Base-by-base conservation (phyloP, 1,139 yeast species). In the Debaryomyces singareniensis region DNA sequence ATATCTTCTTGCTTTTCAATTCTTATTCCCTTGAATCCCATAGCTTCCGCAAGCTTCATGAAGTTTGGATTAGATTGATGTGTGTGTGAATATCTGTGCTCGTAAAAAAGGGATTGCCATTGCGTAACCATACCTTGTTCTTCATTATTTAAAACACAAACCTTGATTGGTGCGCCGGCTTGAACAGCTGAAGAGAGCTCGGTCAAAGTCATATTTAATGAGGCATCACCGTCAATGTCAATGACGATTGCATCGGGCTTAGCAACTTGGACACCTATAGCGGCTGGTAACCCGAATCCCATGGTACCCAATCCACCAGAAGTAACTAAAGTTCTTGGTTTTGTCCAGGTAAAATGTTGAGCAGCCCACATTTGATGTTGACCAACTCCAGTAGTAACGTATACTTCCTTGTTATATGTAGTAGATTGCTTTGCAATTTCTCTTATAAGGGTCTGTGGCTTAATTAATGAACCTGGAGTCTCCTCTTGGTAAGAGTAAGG, bases 311-410 rank as follows among this genome's bases (percentile, higher is more conserved):
- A 74, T 48, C 98, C 98, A 64, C 98, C 98, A 32, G 96, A 86
- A 15, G 97, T 87, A 55, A 91, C 83, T 71, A 91, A 81, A 33
- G 94, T 73, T 60, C 97, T 76, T 45, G 97, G 96, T 42, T 75
- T 65, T 37, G 78, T 81, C 94, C 96, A 89, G 33, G 87, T 77
- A 75, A 82, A 87, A 59, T 87, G 89, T 65, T 91, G 98, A 26
- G 98, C 98, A 26, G 97, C 93, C 97, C 98, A 91, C 98, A 91
- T 91, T 68, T 91, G 98, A 71, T 91, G 98, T 70, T 91, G 98
- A 37, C 98, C 98, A 35, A 91, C 97, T 69, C 98, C 98, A 28
- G 98, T 91, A 34, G 97, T 83, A 45, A 91, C 79, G 49, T 87
- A 77, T 39, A 86, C 89, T 40, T 78, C 85, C 55, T 76, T 84